A percentile compares a stretch with the other conserved stretches of the same genome.
Evolutionary conservation across 495 filamentous ascomycete genomes (phyloP).

Genomic region (Tuber microsphaerosporum): DNA sequence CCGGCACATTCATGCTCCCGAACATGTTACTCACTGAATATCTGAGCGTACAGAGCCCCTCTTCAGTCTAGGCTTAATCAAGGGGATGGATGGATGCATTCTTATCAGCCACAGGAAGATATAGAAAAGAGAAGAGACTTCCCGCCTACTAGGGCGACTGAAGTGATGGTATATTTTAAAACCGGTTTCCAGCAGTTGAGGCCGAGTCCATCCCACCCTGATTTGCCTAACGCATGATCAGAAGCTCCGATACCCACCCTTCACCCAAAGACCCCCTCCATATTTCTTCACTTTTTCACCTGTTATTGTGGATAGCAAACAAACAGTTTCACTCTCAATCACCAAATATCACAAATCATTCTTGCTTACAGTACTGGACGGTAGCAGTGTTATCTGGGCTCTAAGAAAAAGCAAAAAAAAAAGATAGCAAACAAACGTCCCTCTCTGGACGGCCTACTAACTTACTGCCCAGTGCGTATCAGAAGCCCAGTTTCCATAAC

Average conservation of each 20-base stretch:
- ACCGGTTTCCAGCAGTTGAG: not conserved
- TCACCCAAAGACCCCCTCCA: not conserved
- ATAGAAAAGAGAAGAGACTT: not conserved
- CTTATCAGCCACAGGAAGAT: not conserved
- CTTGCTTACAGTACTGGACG: not conserved
- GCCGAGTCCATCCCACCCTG: not conserved
- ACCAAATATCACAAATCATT: not conserved
- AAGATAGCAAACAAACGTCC: not conserved
- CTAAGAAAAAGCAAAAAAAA: not conserved
- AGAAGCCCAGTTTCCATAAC: not conserved
- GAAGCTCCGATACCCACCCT: not conserved
- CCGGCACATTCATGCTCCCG: not conserved
- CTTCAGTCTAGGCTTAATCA: not conserved
- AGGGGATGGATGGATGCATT: not conserved
- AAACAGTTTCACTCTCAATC: not conserved
- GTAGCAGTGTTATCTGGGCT: not conserved
- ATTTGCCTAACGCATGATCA: not conserved
- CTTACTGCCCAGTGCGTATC: not conserved
- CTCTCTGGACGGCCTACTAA: not conserved
- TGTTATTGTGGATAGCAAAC: not conserved
- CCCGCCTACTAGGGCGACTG: not conserved
- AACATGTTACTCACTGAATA: not conserved
- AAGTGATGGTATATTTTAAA: not conserved
- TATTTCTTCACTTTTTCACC: not conserved
- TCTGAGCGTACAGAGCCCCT: not conserved